Percentiles rank a stretch among this genome's conserved stretches.
Evolutionary conservation across 768 basidiomycete species (phyloP).

Genomic region (Termitomyces sp.): DNA sequence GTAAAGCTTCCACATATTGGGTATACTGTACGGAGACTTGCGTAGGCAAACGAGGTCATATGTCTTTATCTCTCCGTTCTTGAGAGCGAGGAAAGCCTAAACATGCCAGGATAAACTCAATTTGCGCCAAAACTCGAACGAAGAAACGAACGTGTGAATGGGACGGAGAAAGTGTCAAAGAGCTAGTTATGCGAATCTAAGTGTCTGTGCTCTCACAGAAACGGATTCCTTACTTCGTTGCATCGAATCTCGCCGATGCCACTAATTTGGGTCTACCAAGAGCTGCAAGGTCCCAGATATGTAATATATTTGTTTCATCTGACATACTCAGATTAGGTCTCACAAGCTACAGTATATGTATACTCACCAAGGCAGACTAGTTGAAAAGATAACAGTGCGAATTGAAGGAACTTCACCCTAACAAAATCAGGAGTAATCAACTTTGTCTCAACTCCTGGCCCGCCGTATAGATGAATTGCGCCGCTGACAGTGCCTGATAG

Average conservation of each 20-base stretch:
- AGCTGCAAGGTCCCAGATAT: slow-evolving; percentile 55
- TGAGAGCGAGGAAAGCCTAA: slow-evolving; percentile 44
- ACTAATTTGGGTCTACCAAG: slow-evolving; percentile 50
- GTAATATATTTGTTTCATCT: slow-evolving; percentile 53
- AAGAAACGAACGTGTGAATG: slow-evolving; percentile 59
- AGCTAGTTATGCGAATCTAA: slow-evolving; percentile 30
- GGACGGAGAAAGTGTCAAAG: slow-evolving; percentile 58
- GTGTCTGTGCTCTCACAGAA: not conserved
- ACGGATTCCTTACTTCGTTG: slow-evolving; percentile 34
- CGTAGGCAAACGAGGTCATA: slow-evolving; percentile 71
- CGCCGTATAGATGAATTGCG: slow-evolving; percentile 59
- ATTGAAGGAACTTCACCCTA: slow-evolving; percentile 56
- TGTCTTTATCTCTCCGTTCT: slow-evolving; percentile 58
- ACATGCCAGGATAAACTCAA: slow-evolving; percentile 13
- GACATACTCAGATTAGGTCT: not conserved
- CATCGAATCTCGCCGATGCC: slow-evolving; percentile 44
- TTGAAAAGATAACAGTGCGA: slow-evolving; percentile 48
- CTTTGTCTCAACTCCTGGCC: slow-evolving; percentile 54
- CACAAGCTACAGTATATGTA: not conserved
- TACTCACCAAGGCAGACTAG: slow-evolving; percentile 59
- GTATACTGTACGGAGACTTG: slow-evolving; percentile 62
- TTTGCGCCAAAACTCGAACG: slow-evolving; percentile 1
- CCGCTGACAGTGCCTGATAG: slow-evolving; percentile 62
- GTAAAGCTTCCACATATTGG: slow-evolving; percentile 73
- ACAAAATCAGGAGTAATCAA: slow-evolving; percentile 40